phyloP scores from a whole-genome alignment of 106 monocot species.

The Phalaenopsis equestris region DNA sequence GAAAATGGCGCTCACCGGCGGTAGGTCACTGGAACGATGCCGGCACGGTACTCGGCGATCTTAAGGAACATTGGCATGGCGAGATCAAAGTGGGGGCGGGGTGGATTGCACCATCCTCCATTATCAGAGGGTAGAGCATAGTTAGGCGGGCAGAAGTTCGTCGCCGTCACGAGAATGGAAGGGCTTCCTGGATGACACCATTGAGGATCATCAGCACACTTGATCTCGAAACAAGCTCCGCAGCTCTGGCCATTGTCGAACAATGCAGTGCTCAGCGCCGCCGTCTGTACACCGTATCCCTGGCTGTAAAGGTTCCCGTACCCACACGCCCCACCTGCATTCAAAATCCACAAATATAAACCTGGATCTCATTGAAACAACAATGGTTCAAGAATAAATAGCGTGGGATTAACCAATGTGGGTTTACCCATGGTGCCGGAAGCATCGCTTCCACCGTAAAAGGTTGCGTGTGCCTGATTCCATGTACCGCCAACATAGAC shows the following conservation, averaged over 20 bases:
- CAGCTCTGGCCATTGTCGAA: slow-evolving; percentile 58
- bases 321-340: slow-evolving; percentile 24
- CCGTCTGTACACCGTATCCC: slow-evolving; percentile 30
- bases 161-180: slow-evolving; percentile 58
- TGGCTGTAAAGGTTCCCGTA: slow-evolving; percentile 28
- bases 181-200: slow-evolving; percentile 45
- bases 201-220: slow-evolving; percentile 30
- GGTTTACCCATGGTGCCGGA: slow-evolving; percentile 14
- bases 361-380: not conserved
- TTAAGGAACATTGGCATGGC: slow-evolving; percentile 55
- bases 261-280: slow-evolving; percentile 71
- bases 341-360: not conserved
- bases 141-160: slow-evolving; percentile 83
- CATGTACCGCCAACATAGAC: slow-evolving; percentile 6
- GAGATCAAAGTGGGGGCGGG: slow-evolving; percentile 44
- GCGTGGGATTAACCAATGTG: not conserved
- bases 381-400: not conserved
- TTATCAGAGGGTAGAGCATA: slow-evolving; percentile 48
- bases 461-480: slow-evolving; percentile 13
- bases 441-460: slow-evolving; percentile 16
- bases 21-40: slow-evolving; percentile 39
- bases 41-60: slow-evolving; percentile 43
- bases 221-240: slow-evolving; percentile 64
- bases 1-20: slow-evolving; percentile 16
- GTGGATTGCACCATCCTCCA: slow-evolving; percentile 48